These are phyloP conservation scores for Cryphonectria naterciae DNA, from an alignment of 2,329 filamentous ascomycete species.

Conservation along the genomic window DNA sequence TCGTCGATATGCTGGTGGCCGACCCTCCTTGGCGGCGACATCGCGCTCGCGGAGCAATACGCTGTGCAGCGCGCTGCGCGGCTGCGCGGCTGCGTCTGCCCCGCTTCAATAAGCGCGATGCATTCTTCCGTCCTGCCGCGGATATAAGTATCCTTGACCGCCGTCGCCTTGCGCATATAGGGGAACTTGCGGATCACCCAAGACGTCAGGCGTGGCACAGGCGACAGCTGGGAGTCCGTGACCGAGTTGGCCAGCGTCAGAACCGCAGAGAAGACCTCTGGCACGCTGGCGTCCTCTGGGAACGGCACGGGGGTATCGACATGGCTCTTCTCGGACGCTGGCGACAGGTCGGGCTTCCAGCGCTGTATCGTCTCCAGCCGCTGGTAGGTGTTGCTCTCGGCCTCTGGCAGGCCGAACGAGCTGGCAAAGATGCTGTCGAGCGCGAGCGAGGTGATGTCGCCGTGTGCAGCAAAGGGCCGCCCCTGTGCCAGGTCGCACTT, in stretches of 20 bases:
- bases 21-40: constrained; percentile 35
- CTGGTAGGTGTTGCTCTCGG: constrained; percentile 33
- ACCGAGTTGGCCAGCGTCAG: constrained; percentile 37
- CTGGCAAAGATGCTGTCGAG: constrained; percentile 32
- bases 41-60: constrained; percentile 40
- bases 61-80: constrained; percentile 39
- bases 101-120: constrained; percentile 31
- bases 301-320: constrained; percentile 34
- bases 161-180: constrained; percentile 36
- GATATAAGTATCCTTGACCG: constrained; percentile 38
- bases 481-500: constrained; percentile 28
- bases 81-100: constrained; percentile 32
- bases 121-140: constrained; percentile 33
- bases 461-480: constrained; percentile 23
- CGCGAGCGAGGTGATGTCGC: constrained; percentile 18
- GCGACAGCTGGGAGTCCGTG: constrained; percentile 37
- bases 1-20: constrained; percentile 33
- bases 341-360: not conserved
- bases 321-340: not conserved
- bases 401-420: constrained; percentile 36
- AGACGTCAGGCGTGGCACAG: constrained; percentile 35
- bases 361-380: constrained; percentile 32
- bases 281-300: constrained; percentile 31
- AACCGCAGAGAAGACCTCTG: constrained; percentile 34
- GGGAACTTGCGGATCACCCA: constrained; percentile 38